Evolutionary conservation across 2,329 filamentous ascomycete genomes (phyloP).

Genomic region (Calonectria hawksworthii): DNA sequence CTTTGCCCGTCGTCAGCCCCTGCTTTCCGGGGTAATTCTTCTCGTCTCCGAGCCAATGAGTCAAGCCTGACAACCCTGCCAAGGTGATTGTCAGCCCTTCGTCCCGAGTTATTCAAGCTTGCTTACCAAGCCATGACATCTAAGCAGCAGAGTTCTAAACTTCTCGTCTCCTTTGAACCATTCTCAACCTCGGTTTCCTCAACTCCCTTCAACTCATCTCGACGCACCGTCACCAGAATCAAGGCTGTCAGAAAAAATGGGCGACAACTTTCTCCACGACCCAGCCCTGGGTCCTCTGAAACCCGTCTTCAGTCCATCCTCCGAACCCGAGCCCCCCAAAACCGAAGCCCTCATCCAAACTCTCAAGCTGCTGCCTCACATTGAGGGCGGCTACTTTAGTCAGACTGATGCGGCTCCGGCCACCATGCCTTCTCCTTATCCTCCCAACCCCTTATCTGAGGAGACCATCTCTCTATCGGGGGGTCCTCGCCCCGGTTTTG

Average conservation of each 20-base stretch:
- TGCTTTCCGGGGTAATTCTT: neutral
- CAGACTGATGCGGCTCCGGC: constrained; percentile 70
- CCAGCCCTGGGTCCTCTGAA: constrained; percentile 38
- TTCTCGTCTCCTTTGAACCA: too few species aligned
- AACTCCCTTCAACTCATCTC: neutral
- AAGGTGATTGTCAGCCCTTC: neutral
- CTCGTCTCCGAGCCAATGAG: neutral
- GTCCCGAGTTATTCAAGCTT: neutral
- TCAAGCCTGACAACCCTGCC: too few species aligned
- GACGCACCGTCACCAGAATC: neutral
- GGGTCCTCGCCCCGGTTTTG: constrained; percentile 51
- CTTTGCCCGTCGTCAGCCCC: neutral
- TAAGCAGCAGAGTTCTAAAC: neutral
- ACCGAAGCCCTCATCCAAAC: constrained; percentile 46
- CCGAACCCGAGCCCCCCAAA: constrained; percentile 32
- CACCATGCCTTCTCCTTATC: constrained; percentile 64
- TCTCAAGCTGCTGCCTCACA: constrained; percentile 67
- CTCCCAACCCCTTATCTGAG: constrained; percentile 52
- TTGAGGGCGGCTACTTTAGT: constrained; percentile 75
- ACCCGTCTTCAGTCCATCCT: constrained; percentile 50
- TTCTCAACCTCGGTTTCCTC: neutral
- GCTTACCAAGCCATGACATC: neutral
- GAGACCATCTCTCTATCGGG: constrained; percentile 51
- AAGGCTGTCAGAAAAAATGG: constrained; percentile 29
- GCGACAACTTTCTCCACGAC: constrained; percentile 24